Conservation (phyloP, 78 protist genomes). For the Protostelium mycophagum region DNA sequence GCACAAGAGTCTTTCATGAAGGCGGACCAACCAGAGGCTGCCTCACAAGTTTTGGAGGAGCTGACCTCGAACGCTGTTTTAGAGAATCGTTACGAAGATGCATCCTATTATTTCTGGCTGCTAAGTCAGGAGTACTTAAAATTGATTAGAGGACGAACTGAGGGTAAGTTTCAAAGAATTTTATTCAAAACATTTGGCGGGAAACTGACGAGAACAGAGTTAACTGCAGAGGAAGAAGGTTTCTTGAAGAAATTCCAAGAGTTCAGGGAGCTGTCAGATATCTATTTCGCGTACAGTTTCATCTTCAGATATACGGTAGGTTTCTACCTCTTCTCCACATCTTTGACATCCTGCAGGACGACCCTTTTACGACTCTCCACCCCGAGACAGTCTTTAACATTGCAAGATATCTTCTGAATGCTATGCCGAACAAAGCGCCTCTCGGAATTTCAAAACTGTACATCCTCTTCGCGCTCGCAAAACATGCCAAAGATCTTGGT, state of each 20-base stretch:
- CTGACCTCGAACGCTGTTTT: constrained; percentile 51
- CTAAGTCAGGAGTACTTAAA: constrained; percentile 21
- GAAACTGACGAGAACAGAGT: neutral
- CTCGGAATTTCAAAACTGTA: constrained; percentile 10
- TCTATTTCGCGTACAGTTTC: constrained; percentile 53
- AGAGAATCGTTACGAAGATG: constrained; percentile 21
- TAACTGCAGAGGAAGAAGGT: neutral
- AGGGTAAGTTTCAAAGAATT: neutral
- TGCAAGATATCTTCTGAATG: constrained; percentile 6
- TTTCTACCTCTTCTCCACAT: neutral
- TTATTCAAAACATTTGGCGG: too few relatives aligned
- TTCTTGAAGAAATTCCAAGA: neutral
- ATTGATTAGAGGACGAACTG: neutral
- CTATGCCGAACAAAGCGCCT: constrained; percentile 9
- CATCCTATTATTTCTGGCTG: constrained; percentile 35
- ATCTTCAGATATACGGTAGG: constrained; percentile 28
- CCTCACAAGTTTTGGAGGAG: constrained; percentile 38
- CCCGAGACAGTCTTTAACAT: constrained; percentile 30
- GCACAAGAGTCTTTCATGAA: constrained; percentile 58
- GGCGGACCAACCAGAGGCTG: constrained; percentile 33
- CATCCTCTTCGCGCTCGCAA: constrained; percentile 39
- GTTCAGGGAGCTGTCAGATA: constrained; percentile 7
- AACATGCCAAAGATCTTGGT: constrained; percentile 12
- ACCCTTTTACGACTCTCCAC: constrained; percentile 38
- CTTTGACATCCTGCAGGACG: neutral